A percentile compares a stretch with the other conserved stretches of the same genome.
phyloP scores from a whole-genome alignment of 805 yeast species.

The Saturnispora dispora region DNA sequence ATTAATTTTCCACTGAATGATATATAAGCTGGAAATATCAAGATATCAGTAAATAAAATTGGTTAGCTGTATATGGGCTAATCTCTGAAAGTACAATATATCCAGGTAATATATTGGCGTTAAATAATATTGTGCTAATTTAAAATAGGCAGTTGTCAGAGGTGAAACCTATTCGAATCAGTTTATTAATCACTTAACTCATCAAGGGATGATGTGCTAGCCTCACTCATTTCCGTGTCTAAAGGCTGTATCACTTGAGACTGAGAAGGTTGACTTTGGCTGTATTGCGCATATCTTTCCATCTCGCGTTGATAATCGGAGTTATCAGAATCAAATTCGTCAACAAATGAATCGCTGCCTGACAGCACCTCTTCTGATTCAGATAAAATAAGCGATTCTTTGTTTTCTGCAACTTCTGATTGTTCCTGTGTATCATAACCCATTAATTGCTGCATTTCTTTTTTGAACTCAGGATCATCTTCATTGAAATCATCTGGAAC shows the following conservation, averaged over 20 bases:
- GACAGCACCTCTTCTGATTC: background rate
- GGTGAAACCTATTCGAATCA: background rate
- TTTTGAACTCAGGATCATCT: background rate
- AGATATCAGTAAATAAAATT: too few species aligned
- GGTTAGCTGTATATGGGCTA: background rate
- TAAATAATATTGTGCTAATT: too few species aligned
- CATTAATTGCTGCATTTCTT: slow-evolving; percentile 6
- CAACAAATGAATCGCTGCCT: background rate
- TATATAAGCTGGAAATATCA: too few species aligned
- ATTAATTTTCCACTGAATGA: background rate
- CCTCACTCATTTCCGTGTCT: background rate
- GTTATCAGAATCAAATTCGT: slow-evolving; percentile 8
- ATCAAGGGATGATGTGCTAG: background rate
- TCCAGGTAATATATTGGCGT: too few species aligned
- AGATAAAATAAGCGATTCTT: background rate
- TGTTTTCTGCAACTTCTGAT: slow-evolving; percentile 3
- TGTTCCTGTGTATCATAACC: slow-evolving; percentile 1
- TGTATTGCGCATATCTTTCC: slow-evolving; percentile 3
- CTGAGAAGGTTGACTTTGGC: background rate
- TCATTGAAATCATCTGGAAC: slow-evolving; percentile 1
- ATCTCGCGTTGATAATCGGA: slow-evolving; percentile 5
- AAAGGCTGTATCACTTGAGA: background rate
- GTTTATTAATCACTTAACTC: background rate
- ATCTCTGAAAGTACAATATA: too few species aligned
- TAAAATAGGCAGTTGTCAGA: too few species aligned